Base-by-base conservation (phyloP, 805 yeast genomes). In the Diddensiella caesifluorescens region DNA sequence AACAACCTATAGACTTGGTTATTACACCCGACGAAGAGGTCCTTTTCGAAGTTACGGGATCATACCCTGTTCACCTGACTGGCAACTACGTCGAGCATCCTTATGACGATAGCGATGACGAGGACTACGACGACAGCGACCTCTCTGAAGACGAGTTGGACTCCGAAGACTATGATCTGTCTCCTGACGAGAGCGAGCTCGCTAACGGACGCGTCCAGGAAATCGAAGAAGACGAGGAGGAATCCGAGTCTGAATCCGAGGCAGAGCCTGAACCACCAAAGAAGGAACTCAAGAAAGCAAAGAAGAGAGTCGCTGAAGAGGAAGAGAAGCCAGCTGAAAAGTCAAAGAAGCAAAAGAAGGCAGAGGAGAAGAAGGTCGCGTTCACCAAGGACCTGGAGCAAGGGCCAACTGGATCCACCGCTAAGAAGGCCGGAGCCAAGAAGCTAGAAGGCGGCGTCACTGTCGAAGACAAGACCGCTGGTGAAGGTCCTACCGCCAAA, bases 31-130 rank as follows among this genome's bases (percentile, higher is more conserved):
- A 80, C 59, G 98, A 92, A 70, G 95, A 89, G 61, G 87, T 92
- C 48, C 80, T 73, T 71, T 92, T 92, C 60, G 95, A 87, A 60
- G 97, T 85, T 44, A 83, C 95, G 48, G 98, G 98, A 61, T 87
- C 97, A 21, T 90, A 88, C 72, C 83, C 95, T 52, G 74, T 92
- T 52, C 94, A 90, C 65, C 71, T 92, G 56, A 73, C 85, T 54
- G 99, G 99, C 72, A 90, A 92, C 80, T 88, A 82, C 69, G 82
- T 92, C 60, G 95, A 85, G 66, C 96, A 89, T 67, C 97, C 97
- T 64, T 86, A 79, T 58, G 95, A 89, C 59, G 82, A 76, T 41
- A 76, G 71, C 45, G 65, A 62, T 48, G 75, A 73, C 39, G 78
- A 70, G 39, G 69, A 66, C 28, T 73, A 70, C 44, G 75, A 71